Conservation (phyloP, 176 grass and related monocot genomes). For the Phragmites australis region DNA sequence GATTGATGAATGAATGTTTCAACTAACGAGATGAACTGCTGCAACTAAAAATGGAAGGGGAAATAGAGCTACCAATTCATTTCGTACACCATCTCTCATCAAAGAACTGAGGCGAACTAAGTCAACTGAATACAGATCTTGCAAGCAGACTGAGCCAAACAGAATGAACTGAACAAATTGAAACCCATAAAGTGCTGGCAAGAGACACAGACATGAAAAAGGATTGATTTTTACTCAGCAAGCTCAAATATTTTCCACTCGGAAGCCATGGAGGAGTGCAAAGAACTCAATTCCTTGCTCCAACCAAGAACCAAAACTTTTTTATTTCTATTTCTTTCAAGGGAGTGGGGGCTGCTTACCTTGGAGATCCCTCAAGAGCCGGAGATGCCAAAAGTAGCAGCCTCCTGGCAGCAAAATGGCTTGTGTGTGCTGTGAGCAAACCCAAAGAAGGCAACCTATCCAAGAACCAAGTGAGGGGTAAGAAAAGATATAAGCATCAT, state of each 20-base stretch:
- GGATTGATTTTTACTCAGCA: neutral
- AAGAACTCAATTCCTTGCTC: constrained; percentile 21
- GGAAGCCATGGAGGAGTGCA: neutral
- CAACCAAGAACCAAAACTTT: constrained; percentile 16
- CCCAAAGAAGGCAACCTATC: constrained; percentile 42
- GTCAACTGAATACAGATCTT: constrained; percentile 24
- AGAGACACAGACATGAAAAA: neutral
- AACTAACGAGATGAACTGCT: constrained; percentile 35
- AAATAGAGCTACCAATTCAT: neutral
- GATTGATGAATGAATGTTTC: constrained; percentile 12
- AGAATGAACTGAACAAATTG: neutral
- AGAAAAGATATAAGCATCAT: constrained; percentile 39
- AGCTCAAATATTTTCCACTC: neutral
- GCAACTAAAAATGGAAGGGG: neutral
- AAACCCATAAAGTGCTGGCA: neutral
- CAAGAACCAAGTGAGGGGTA: constrained; percentile 34
- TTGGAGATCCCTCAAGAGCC: constrained; percentile 35
- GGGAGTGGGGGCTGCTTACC: constrained; percentile 30
- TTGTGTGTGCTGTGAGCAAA: constrained; percentile 12
- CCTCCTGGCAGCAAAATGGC: constrained; percentile 27
- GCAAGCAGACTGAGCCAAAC: neutral
- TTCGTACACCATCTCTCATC: neutral
- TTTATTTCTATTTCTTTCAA: constrained; percentile 20
- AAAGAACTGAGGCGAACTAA: constrained; percentile 10
- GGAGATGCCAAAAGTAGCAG: constrained; percentile 32